Percentiles rank a stretch among this genome's conserved stretches.
These are phyloP conservation scores for Pichia sp. DNA, from an alignment of 1,139 yeast species.

Conservation along the genomic window DNA sequence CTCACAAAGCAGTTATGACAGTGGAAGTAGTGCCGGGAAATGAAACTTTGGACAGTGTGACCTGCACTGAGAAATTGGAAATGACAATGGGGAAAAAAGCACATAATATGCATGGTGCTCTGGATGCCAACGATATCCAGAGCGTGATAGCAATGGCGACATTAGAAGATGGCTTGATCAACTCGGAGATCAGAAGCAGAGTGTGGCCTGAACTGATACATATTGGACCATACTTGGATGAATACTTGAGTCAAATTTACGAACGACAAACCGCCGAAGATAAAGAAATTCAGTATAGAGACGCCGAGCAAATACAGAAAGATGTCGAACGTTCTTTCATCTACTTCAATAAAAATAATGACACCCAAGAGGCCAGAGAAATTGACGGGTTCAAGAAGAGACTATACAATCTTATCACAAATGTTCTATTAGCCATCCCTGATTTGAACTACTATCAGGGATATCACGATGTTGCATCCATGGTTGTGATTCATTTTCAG, in stretches of 20 bases:
- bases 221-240: conserved; percentile 2
- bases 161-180: conserved; percentile 48
- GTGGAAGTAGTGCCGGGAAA: no score
- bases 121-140: conserved; percentile 12
- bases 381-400: conserved; percentile 29
- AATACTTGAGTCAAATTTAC: conserved; percentile 20
- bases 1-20: no score
- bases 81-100: neutral
- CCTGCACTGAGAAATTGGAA: no score
- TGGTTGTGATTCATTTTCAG: conserved; percentile 49
- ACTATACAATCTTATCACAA: conserved; percentile 42
- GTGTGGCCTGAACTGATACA: conserved; percentile 41
- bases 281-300: conserved; percentile 43
- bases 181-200: conserved; percentile 32
- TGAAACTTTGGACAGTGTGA: no score
- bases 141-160: conserved; percentile 16
- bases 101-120: conserved; percentile 1
- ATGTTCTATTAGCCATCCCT: conserved; percentile 56
- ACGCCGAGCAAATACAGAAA: conserved; percentile 70
- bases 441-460: conserved; percentile 81
- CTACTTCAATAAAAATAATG: conserved; percentile 21
- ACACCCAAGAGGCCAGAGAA: conserved; percentile 17
- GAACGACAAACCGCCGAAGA: conserved; percentile 1
- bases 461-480: conserved; percentile 77
- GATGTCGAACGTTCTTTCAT: conserved; percentile 73